Evolutionary conservation across 2,329 filamentous ascomycete species (phyloP), one percentile per base, ranked within the genome.

Genomic region (Xylariaceae sp.): DNA sequence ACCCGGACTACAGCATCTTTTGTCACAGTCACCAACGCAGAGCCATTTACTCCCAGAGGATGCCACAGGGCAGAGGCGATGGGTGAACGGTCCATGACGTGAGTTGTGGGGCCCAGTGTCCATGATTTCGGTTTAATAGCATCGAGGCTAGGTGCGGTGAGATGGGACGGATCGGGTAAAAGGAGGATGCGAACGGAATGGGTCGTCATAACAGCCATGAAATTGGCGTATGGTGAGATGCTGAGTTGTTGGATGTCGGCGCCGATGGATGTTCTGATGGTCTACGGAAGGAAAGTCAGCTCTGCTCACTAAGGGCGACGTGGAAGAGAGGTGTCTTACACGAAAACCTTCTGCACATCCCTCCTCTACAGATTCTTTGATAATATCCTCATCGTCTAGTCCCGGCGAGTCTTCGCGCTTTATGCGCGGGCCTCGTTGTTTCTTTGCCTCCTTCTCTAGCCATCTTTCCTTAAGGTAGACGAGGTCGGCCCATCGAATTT

Each of bases 401-500:
- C 59, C 62, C 2, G 56, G 46, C 2, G 72, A 67, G 33, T 68
- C 66, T 50, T 79, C 74, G 38, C 66, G 66, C 61, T 78, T 78
- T 52, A 76, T 63, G 22, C 65, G 65, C 33, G 55, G 43, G 15
- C 59, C 56, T 13, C 61, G 58, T n/a, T 57, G 58, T 36, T 60
- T 59, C 31, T 57, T 45, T 26, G 60, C 61, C 31, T 57, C 57
- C 40, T 66, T 67, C 19, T 70, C 59, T 41, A 71, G 67, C 65
- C 68, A 75, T 39, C 62, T 59, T 47, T 82, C 86, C 68, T 94
- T 95, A 57, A 97, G 64, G 44, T 83, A 79, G 38, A 81, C 79
- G 41, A 98, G 68, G 64, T 95, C 88, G 9, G 87, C 84, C 89
- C 93, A 98, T 63, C 90, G 78, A 47, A 98, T 85, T 64, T 97